phyloP scores from a whole-genome alignment of 2,329 filamentous ascomycete genomes.

The Nigrospora oryzae region DNA sequence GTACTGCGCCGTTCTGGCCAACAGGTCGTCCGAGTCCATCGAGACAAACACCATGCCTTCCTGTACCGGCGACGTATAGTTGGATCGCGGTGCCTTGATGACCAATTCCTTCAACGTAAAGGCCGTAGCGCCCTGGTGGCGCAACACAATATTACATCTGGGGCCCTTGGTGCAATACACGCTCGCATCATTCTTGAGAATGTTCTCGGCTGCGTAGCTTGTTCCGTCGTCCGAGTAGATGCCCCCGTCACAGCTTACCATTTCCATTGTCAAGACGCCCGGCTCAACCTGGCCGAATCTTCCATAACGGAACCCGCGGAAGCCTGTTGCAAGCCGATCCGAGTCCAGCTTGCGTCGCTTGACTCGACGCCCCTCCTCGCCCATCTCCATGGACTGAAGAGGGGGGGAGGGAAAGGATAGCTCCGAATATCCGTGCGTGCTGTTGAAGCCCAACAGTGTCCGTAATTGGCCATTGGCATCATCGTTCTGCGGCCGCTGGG shows the following conservation, averaged over 20 bases:
- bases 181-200: constrained; percentile 71
- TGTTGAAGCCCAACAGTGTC: constrained; percentile 15
- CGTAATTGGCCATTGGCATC: constrained; percentile 13
- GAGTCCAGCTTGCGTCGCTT: constrained; percentile 67
- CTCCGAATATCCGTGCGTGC: constrained; percentile 12
- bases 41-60: constrained; percentile 89
- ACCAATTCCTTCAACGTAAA: constrained; percentile 81
- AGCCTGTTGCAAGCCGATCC: constrained; percentile 41
- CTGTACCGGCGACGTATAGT: constrained; percentile 83
- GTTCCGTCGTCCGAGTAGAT: constrained; percentile 52
- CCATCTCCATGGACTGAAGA: constrained; percentile 13
- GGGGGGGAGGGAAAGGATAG: constrained; percentile 15
- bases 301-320: constrained; percentile 67
- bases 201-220: constrained; percentile 65
- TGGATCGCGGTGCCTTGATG: constrained; percentile 74
- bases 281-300: constrained; percentile 81
- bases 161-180: constrained; percentile 90
- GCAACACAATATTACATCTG: constrained; percentile 77
- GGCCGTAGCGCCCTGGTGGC: constrained; percentile 69
- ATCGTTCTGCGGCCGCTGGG: constrained; percentile 2
- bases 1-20: constrained; percentile 66
- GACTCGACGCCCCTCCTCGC: constrained; percentile 33
- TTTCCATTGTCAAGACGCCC: constrained; percentile 75
- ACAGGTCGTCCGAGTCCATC: constrained; percentile 72
- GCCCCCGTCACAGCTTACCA: constrained; percentile 83